A percentile compares a stretch with the other conserved stretches of the same genome.
Evolutionary conservation across 805 yeast genomes (phyloP).

Genomic region (Brettanomyces bruxellensis): DNA sequence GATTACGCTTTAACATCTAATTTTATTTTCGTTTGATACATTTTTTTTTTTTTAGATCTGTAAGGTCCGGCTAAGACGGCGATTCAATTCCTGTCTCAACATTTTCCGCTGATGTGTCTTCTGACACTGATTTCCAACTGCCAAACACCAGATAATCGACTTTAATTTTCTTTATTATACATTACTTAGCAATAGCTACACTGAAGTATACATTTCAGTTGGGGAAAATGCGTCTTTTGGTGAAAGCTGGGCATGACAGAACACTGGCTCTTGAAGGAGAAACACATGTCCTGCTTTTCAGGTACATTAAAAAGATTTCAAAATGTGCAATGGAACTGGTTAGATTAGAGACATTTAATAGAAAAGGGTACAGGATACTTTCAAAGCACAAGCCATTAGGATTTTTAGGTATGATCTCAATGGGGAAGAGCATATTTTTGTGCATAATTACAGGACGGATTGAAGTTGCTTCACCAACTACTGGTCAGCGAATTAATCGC

Average conservation of each 20-base stretch:
- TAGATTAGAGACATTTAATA: slow-evolving; percentile 28
- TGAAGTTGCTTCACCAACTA: slow-evolving; percentile 75
- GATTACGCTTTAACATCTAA: too few relatives aligned
- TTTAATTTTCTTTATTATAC: too few relatives aligned
- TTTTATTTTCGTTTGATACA: too few relatives aligned
- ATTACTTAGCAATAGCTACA: too few relatives aligned
- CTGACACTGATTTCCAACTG: too few relatives aligned
- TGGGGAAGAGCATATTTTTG: slow-evolving; percentile 59
- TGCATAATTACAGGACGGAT: slow-evolving; percentile 72
- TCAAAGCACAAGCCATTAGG: slow-evolving; percentile 45
- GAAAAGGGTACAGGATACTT: slow-evolving; percentile 32
- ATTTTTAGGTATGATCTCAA: slow-evolving; percentile 71
- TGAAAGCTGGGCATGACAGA: slow-evolving; percentile 26
- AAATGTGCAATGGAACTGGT: slow-evolving; percentile 44
- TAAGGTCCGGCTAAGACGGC: too few relatives aligned
- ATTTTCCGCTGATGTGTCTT: too few relatives aligned
- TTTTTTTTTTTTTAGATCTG: too few relatives aligned
- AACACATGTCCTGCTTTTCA: slow-evolving; percentile 37
- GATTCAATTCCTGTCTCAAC: too few relatives aligned
- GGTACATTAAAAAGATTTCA: slow-evolving; percentile 26
- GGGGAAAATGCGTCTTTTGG: slow-evolving; percentile 27
- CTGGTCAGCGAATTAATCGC: slow-evolving; percentile 68
- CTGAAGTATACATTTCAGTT: too few relatives aligned
- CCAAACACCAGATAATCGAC: too few relatives aligned
- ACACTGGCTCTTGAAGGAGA: slow-evolving; percentile 34